A percentile compares a stretch with the other conserved stretches of the same genome.
These are phyloP conservation scores for Fusarium keratoplasticum DNA, from an alignment of 2,329 filamentous ascomycete genomes.

Conservation along the genomic window DNA sequence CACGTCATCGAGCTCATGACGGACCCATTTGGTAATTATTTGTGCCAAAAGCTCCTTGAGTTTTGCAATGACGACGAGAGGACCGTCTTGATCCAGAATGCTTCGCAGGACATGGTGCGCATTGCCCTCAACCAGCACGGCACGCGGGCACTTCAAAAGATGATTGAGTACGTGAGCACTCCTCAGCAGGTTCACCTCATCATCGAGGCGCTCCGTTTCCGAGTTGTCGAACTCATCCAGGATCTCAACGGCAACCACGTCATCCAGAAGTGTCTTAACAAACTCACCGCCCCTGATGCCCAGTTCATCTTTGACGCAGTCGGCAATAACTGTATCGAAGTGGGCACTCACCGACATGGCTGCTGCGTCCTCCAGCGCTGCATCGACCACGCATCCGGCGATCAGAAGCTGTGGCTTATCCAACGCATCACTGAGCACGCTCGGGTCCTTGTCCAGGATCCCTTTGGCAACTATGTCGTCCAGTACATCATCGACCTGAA, in stretches of 20 bases:
- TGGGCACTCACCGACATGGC: slow-evolving; percentile 96
- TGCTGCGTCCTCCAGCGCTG: slow-evolving; percentile 98
- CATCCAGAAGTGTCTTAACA: slow-evolving; percentile 98
- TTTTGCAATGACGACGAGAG: slow-evolving; percentile 96
- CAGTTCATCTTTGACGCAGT: slow-evolving; percentile 98
- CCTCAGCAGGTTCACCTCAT: slow-evolving; percentile 87
- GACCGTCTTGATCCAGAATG: slow-evolving; percentile 91
- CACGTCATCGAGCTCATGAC: slow-evolving; percentile 99
- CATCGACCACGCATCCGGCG: slow-evolving; percentile 93
- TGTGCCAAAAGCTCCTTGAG: slow-evolving; percentile 98
- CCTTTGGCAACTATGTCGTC: slow-evolving; percentile 98
- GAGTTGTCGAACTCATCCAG: slow-evolving; percentile 94
- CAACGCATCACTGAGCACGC: slow-evolving; percentile 88
- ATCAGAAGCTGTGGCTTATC: slow-evolving; percentile 90
- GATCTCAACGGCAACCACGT: slow-evolving; percentile 99
- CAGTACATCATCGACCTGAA: slow-evolving; percentile 98
- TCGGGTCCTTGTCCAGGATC: slow-evolving; percentile 91
- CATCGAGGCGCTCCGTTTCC: slow-evolving; percentile 82
- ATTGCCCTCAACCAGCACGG: slow-evolving; percentile 98
- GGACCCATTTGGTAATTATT: slow-evolving; percentile 98
- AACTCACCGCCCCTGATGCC: slow-evolving; percentile 83
- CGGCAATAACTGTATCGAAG: slow-evolving; percentile 84
- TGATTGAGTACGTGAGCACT: slow-evolving; percentile 97
- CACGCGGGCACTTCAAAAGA: slow-evolving; percentile 96
- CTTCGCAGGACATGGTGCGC: slow-evolving; percentile 85